phyloP scores from a whole-genome alignment of 2,329 filamentous ascomycete genomes.

The Neofusicoccum laricinum region DNA sequence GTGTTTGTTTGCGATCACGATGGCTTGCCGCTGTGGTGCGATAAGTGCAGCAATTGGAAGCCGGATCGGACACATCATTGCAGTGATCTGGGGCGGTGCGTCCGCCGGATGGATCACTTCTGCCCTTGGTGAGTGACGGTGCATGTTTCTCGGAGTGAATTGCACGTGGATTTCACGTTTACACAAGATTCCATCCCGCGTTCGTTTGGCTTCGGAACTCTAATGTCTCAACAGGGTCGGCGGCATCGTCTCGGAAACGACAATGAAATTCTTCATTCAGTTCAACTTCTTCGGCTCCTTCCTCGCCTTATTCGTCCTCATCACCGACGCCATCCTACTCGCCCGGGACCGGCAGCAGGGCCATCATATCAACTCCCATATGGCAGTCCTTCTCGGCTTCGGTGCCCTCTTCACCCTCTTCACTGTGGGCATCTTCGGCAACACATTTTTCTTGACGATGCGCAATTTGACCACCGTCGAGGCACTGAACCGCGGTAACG shows the following conservation, averaged over 20 bases:
- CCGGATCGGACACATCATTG: constrained; percentile 86
- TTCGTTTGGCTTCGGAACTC: neutral
- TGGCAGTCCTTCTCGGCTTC: constrained; percentile 65
- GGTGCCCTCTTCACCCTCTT: constrained; percentile 78
- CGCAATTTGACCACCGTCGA: constrained; percentile 85
- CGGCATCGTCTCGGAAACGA: constrained; percentile 80
- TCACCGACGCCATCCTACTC: constrained; percentile 63
- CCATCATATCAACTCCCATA: constrained; percentile 55
- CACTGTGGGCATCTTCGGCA: constrained; percentile 70
- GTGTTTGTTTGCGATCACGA: constrained; percentile 80
- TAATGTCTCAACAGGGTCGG: constrained; percentile 55
- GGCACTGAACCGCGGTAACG: constrained; percentile 57
- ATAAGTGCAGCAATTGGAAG: constrained; percentile 81
- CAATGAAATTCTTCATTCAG: constrained; percentile 90
- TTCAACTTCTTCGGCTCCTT: constrained; percentile 73
- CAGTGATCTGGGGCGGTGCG: constrained; percentile 75
- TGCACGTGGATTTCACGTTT: neutral
- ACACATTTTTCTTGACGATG: constrained; percentile 66
- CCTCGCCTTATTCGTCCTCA: constrained; percentile 64
- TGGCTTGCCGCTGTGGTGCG: constrained; percentile 84
- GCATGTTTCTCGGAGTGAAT: neutral
- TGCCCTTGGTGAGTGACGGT: constrained; percentile 64
- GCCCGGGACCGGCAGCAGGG: constrained; percentile 38
- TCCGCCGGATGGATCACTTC: constrained; percentile 90
- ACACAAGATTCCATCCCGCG: neutral